These are phyloP conservation scores for Starmerella bacillaris DNA, from an alignment of 805 yeast genomes.

Conservation along the genomic window DNA sequence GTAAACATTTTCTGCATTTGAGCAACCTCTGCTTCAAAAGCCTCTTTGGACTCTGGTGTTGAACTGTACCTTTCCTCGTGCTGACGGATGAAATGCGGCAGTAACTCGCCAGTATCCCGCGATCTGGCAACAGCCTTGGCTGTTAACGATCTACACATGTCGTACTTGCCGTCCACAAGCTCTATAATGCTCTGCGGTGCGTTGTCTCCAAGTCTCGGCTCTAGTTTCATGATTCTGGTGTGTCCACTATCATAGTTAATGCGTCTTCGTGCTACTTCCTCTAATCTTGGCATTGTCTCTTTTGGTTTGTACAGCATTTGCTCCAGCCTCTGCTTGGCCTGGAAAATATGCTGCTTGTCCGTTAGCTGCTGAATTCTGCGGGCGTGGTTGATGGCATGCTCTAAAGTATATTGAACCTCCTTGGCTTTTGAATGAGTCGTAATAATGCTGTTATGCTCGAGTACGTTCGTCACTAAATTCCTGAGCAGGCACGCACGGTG, in stretches of 20 bases:
- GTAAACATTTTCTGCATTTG: slow-evolving; percentile 28
- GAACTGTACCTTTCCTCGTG: slow-evolving; percentile 37
- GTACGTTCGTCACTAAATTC: slow-evolving; percentile 47
- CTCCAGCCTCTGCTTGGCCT: slow-evolving; percentile 4
- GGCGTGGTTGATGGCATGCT: slow-evolving; percentile 43
- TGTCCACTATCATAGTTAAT: slow-evolving; percentile 54
- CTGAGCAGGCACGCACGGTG: slow-evolving; percentile 41
- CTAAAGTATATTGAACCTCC: slow-evolving; percentile 45
- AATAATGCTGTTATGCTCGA: slow-evolving; percentile 51
- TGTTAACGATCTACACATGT: slow-evolving; percentile 54
- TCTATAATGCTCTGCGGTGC: slow-evolving; percentile 83
- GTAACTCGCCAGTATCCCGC: slow-evolving; percentile 39
- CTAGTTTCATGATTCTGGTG: slow-evolving; percentile 67
- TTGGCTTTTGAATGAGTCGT: slow-evolving; percentile 65
- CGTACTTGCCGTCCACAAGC: slow-evolving; percentile 57
- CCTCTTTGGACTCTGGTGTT: slow-evolving; percentile 33
- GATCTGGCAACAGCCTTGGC: slow-evolving; percentile 78
- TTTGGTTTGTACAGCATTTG: slow-evolving; percentile 26
- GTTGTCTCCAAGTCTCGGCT: slow-evolving; percentile 72
- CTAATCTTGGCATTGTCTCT: slow-evolving; percentile 42
- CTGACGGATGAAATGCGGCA: slow-evolving; percentile 31
- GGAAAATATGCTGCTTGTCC: not conserved
- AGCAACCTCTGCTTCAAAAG: slow-evolving; percentile 48
- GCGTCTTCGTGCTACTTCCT: slow-evolving; percentile 49
- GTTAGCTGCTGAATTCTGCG: slow-evolving; percentile 3